Evolutionary conservation across 164 flowering plant genomes (phyloP), one percentile per base, ranked within the genome.

Genomic region (Annona cherimola): DNA sequence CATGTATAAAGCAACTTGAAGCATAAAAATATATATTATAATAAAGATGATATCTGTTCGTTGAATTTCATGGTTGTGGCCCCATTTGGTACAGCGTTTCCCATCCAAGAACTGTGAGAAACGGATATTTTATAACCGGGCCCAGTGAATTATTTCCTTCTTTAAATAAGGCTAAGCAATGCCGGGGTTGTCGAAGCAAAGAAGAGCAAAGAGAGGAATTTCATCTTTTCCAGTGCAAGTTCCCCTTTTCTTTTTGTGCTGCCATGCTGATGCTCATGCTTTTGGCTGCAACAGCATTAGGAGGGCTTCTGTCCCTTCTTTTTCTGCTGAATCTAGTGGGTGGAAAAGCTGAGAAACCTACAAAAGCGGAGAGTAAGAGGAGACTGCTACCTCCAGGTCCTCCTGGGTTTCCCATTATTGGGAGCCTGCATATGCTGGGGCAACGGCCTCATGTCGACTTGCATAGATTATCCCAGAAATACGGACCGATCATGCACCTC

Each of bases 341-440:
- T 64, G 18, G 16, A 18, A 72, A 64, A n/a, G 59, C 18, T 5
- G 66, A 70, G 61, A 66, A 44, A 4, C 45, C 43, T 35, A n/a
- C 54, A 50, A 3, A 67, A 66, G 19, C 74, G 43, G 40, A 44
- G 18, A 14, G 5, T 0, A 41, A 64, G 44, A 40, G 14, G 3
- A 40, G 45, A 12, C 35, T 19, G 12, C 45, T 75, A 40, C 80
- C 80, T 68, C 80, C 80, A 26, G 80, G 80, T 11, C 80, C 80
- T 4, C 73, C 40, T 46, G 70, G 75, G 3, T 3, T 78, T 0
- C 80, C 80, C 11, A 63, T 78, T n/a, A 20, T 78, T 5, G 80
- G 80, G 40, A 74, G 64, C 71, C 76, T 75, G 42, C 74, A 45
- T 63, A 69, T 55, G 71, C 7, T 79, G 14, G 76, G 81, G 16